Base-by-base conservation (phyloP, 108 stramenopile genomes). In the Cyclotella atomus region DNA sequence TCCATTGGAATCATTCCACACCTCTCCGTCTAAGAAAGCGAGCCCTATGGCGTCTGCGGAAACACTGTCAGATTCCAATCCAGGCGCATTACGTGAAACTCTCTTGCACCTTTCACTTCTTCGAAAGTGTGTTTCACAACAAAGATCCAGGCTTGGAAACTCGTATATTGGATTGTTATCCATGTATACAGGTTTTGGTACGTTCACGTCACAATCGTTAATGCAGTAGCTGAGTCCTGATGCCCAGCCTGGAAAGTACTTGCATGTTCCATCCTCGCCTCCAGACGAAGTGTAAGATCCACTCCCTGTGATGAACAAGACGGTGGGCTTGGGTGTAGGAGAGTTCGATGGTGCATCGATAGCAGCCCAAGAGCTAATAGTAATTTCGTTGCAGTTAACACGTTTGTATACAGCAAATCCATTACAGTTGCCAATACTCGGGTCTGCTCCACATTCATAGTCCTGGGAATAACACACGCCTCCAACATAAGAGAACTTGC, bases 171-270 rank as follows among this genome's bases (percentile, higher is more conserved):
- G 24, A 25, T 70, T 70, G 29, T 62, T 63, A 17, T 29, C 45
- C 76, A 77, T 77, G 69, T 65, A 70, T 3, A 35, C 28, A 6
- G 76, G 76, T 41, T 77, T 65, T n/a, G 32, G 57, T 36, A 41
- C 19, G n/a, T n/a, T n/a, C n/a, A n/a, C n/a, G 27, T 35, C 29
- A 47, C 76, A 77, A 38, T 77, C 76, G 24, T 41, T 49, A 15
- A 77, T 38, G 45, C 76, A 77, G 55, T 70, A 47, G n/a, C 38
- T 21, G 59, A 47, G 61, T 29, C 69, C 68, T 24, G 7, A 17
- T 1, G 17, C 27, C 45, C 32, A 65, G 10, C 69, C 76, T 46
- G 76, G 76, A 34, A 70, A 77, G 54, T 70, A 77, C 41, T 45
- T 61, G 35, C 76, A 77, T 30, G 46, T 44, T 36, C 57, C 53